Conservation (phyloP, 192 early-diverging fungal species). For the Coemansia javaensis region DNA sequence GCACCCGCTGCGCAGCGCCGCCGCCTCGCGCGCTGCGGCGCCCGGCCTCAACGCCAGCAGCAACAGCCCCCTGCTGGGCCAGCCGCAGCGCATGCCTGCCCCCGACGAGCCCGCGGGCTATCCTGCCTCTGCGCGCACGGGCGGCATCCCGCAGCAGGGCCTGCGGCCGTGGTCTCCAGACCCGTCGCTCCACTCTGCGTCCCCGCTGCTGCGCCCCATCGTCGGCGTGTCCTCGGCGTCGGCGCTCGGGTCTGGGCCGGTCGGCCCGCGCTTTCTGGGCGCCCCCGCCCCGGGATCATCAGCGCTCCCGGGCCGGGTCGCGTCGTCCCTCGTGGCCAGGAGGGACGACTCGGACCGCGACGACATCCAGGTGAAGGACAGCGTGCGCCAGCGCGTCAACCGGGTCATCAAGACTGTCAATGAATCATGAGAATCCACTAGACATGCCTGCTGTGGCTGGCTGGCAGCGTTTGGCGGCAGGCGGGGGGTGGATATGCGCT, state of each 20-base stretch:
- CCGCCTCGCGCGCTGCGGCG: constrained; percentile 23
- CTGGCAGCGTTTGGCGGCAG: too few relatives aligned
- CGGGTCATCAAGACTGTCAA: constrained; percentile 42
- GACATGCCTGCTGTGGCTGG: too few relatives aligned
- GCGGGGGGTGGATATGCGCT: too few relatives aligned
- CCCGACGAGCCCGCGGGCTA: constrained; percentile 23
- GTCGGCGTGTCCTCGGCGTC: constrained; percentile 26
- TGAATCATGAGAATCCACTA: constrained; percentile 15
- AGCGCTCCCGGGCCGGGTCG: too few relatives aligned
- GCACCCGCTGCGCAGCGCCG: constrained; percentile 32
- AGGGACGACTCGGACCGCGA: constrained; percentile 11
- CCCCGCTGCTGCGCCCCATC: constrained; percentile 36
- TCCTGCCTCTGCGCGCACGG: not conserved
- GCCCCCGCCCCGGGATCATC: constrained; percentile 7
- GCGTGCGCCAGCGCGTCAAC: constrained; percentile 45
- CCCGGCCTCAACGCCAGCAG: constrained; percentile 7
- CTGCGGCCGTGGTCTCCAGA: constrained; percentile 29
- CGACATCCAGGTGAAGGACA: constrained; percentile 42
- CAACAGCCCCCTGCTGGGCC: constrained; percentile 24
- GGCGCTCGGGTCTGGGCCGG: constrained; percentile 15
- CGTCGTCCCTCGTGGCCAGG: too few relatives aligned
- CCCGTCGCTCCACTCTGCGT: constrained; percentile 4
- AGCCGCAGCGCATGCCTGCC: constrained; percentile 34
- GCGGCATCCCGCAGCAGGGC: not conserved
- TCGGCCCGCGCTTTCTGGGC: constrained; percentile 12